These are phyloP conservation scores for Diaporthe ampelina DNA, from an alignment of 2,329 filamentous ascomycete genomes.

Conservation along the genomic window DNA sequence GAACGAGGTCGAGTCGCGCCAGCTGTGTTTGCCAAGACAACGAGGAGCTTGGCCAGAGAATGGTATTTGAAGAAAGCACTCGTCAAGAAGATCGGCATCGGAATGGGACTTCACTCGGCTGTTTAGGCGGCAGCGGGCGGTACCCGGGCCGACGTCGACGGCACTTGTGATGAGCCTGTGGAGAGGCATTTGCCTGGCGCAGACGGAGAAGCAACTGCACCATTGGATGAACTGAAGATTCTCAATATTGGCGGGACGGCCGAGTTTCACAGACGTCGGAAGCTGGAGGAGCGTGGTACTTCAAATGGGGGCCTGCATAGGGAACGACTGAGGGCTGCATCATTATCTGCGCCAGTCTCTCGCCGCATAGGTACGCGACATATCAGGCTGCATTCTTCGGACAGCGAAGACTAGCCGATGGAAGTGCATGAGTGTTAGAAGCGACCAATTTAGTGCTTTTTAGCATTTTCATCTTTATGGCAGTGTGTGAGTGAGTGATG, in stretches of 20 bases:
- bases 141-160: neutral
- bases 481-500: neutral
- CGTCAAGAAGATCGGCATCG: conserved; percentile 80
- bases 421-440: neutral
- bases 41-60: conserved; percentile 80
- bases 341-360: neutral
- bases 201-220: neutral
- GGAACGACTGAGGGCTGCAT: conserved; percentile 10
- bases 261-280: neutral
- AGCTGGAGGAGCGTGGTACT: conserved; percentile 14
- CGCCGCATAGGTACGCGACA: neutral
- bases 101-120: conserved; percentile 73
- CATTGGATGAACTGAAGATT: neutral
- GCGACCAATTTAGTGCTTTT: neutral
- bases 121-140: conserved; percentile 22
- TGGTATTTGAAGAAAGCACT: conserved; percentile 88
- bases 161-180: neutral
- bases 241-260: neutral
- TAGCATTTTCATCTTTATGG: neutral
- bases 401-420: neutral
- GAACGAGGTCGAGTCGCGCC: conserved; percentile 79
- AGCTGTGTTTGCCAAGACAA: conserved; percentile 84
- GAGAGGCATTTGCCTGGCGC: conserved; percentile 15
- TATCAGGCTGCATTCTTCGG: neutral
- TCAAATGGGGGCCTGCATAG: conserved; percentile 6